phyloP scores from a whole-genome alignment of 345 rosid species.

The Jatropha curcas region DNA sequence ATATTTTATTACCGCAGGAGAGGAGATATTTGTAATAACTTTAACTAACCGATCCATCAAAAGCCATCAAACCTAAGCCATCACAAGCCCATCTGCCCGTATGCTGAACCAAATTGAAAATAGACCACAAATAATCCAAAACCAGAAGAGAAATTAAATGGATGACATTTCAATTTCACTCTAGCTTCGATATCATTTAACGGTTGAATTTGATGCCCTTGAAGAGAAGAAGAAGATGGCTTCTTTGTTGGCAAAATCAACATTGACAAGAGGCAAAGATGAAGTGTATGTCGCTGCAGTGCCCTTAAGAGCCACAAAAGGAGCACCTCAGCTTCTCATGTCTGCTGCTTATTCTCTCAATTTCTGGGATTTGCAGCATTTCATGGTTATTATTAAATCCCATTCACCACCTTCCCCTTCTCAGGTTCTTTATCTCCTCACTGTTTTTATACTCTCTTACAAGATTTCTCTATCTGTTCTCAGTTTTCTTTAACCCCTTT shows the following conservation, averaged over 20 bases:
- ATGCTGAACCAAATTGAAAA: too few species aligned
- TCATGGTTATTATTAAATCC: slow-evolving; percentile 60
- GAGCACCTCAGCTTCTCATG: slow-evolving; percentile 56
- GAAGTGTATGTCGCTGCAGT: slow-evolving; percentile 61
- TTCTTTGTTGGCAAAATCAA: slow-evolving; percentile 22
- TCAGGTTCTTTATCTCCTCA: slow-evolving; percentile 34
- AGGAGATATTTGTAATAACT: too few species aligned
- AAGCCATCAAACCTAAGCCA: too few species aligned
- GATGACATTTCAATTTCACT: neutral
- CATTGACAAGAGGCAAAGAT: slow-evolving; percentile 31
- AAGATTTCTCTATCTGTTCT: neutral
- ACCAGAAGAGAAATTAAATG: neutral
- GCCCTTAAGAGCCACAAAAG: slow-evolving; percentile 55
- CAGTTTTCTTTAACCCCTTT: neutral
- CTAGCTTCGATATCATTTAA: neutral
- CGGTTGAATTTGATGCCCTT: neutral
- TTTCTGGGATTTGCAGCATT: slow-evolving; percentile 55
- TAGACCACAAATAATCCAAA: too few species aligned
- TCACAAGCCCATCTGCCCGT: too few species aligned
- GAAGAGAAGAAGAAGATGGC: slow-evolving; percentile 20
- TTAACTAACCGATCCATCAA: too few species aligned
- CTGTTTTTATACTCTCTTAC: neutral
- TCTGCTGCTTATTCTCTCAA: slow-evolving; percentile 62
- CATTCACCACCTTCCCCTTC: slow-evolving; percentile 28
- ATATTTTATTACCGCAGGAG: too few species aligned